Evolutionary conservation across 345 rosid species (phyloP), one percentile per base, ranked within the genome.

Genomic region (Ailanthus altissimus): DNA sequence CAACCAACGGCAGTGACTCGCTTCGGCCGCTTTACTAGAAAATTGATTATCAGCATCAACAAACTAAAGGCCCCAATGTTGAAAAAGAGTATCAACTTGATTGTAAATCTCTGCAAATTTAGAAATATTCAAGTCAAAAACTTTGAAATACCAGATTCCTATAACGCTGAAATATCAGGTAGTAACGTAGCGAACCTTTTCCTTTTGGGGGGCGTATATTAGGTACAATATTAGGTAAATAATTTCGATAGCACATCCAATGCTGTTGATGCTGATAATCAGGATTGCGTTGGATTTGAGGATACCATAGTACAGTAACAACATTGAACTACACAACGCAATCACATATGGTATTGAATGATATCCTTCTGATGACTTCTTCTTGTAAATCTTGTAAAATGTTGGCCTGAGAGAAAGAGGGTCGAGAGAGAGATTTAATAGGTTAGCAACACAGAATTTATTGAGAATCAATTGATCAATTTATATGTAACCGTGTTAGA

Each of bases 301-400:
- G 28, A 78, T 2, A 7, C 94, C 97, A 32, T 91, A 94, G 82
- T 77, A 90, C 23, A 94, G 74, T 66, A 92, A 84, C 81, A 94
- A 82, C 74, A 88, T 85, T 76, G 97, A 88, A 79, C 97, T 89
- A 5, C 86, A 82, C 7, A 91, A 84, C 40, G 89, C 89, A 77
- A 88, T 85, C 70, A 87, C 79, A 40, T 91, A 94, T 0, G 98
- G 97, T 51, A 94, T 75, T 2, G 94, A 84, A 14, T 92, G 93
- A 73, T 83, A 94, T 77, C 94, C 94, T 78, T 86, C 86, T 7
- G 94, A 88, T 57, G 94, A 74, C 85, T 89, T 92, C 83, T 79
- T 94, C 86, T 82, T 91, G 74, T 67, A 88, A 14, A 94, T 87
- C 4, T 54, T 56, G 53, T 76, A 74, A 47, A 94, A 94, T n/a